These are phyloP conservation scores for Terana coerulea DNA, from an alignment of 768 basidiomycete species.

Conservation along the genomic window DNA sequence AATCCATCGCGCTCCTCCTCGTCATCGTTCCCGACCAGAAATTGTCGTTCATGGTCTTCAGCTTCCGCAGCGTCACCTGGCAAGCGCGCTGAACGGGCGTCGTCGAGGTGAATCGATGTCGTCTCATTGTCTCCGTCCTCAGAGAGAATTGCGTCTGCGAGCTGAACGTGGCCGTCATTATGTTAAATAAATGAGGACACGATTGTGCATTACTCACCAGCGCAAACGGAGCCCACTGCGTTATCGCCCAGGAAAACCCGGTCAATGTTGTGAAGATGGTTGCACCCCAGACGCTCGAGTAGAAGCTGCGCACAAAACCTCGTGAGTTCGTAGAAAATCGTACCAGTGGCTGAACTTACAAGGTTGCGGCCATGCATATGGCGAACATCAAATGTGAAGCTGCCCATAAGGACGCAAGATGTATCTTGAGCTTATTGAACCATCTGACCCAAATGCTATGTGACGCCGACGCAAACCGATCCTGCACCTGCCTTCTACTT, in stretches of 20 bases:
- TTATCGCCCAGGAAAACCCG: slow-evolving; percentile 91
- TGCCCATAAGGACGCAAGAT: slow-evolving; percentile 76
- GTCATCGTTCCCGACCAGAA: slow-evolving; percentile 24
- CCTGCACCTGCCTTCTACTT: slow-evolving; percentile 16
- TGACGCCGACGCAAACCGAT: slow-evolving; percentile 9
- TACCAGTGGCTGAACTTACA: slow-evolving; percentile 46
- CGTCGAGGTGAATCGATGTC: slow-evolving; percentile 35
- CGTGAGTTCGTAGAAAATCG: neutral
- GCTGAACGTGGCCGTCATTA: slow-evolving; percentile 22
- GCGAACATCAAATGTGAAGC: slow-evolving; percentile 72
- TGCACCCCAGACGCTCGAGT: slow-evolving; percentile 62
- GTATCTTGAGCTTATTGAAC: slow-evolving; percentile 45
- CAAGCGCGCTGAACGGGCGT: slow-evolving; percentile 31
- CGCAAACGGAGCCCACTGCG: slow-evolving; percentile 91
- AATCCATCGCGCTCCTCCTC: slow-evolving; percentile 22
- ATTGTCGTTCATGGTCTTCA: slow-evolving; percentile 27
- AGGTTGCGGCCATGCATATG: slow-evolving; percentile 73
- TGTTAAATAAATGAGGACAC: neutral
- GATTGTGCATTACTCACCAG: slow-evolving; percentile 49
- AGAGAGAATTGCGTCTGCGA: slow-evolving; percentile 82
- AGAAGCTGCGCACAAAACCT: slow-evolving; percentile 54
- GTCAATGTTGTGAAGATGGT: slow-evolving; percentile 73
- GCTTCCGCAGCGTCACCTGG: slow-evolving; percentile 6
- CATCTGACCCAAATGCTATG: slow-evolving; percentile 17
- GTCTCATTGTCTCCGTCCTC: slow-evolving; percentile 41